These are phyloP conservation scores for Neurospora sp. DNA, from an alignment of 495 filamentous ascomycete genomes.

Conservation along the genomic window DNA sequence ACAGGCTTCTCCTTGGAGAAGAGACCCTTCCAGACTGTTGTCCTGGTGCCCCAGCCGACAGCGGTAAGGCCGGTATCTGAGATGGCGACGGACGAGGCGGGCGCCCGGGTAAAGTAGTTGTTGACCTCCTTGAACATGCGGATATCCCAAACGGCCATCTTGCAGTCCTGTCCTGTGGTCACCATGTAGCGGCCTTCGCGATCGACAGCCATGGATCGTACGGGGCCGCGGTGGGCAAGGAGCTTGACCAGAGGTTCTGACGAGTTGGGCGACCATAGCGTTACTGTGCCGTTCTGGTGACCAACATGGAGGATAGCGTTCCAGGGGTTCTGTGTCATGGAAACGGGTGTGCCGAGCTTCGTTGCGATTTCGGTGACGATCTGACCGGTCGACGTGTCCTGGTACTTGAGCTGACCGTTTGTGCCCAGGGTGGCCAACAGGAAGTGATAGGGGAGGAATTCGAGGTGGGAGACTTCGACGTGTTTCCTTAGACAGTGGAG, in stretches of 20 bases:
- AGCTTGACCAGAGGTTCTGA: conserved; percentile 81
- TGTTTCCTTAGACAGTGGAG: conserved; percentile 83
- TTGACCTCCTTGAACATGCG: conserved; percentile 89
- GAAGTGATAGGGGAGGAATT: conserved; percentile 95
- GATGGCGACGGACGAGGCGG: conserved; percentile 76
- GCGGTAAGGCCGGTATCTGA: conserved; percentile 80
- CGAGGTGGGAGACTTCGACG: conserved; percentile 85
- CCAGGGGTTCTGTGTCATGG: conserved; percentile 75
- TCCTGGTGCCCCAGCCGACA: conserved; percentile 85
- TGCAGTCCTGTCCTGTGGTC: conserved; percentile 77
- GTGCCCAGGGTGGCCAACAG: conserved; percentile 79
- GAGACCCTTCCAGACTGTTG: conserved; percentile 80
- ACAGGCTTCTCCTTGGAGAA: conserved; percentile 57
- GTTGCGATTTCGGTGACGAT: conserved; percentile 77
- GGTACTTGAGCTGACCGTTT: conserved; percentile 82
- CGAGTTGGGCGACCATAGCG: conserved; percentile 91
- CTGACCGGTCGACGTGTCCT: conserved; percentile 86
- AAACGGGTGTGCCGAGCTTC: conserved; percentile 69
- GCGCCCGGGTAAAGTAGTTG: conserved; percentile 76
- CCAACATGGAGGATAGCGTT: conserved; percentile 89
- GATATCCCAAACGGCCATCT: conserved; percentile 95
- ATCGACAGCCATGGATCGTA: conserved; percentile 76
- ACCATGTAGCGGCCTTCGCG: conserved; percentile 93
- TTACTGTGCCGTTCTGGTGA: conserved; percentile 89
- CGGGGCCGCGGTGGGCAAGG: conserved; percentile 90